These are phyloP conservation scores for Aspergillus sp. DNA, from an alignment of 2,329 filamentous ascomycete species.

Conservation along the genomic window DNA sequence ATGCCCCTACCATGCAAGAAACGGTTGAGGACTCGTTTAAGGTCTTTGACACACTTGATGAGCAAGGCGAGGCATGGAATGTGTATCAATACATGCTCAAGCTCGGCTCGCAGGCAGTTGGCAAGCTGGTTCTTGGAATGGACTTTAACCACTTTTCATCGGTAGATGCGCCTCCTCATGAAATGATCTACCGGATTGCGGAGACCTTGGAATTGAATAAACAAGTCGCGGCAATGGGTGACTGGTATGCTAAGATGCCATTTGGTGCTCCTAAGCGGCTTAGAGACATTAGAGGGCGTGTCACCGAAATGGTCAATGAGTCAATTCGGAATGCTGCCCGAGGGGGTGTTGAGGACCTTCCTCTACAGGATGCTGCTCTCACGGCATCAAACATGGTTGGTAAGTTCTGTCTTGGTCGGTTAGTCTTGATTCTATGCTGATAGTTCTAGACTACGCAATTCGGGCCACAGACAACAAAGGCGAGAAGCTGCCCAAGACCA, in stretches of 20 bases:
- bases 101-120: constrained; percentile 40
- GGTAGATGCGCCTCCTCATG: constrained; percentile 45
- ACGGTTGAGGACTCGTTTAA: constrained; percentile 49
- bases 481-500: constrained; percentile 47
- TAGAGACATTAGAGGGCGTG: constrained; percentile 5
- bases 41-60: constrained; percentile 46
- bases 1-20: constrained; percentile 55
- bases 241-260: constrained; percentile 54
- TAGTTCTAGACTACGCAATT: constrained; percentile 44
- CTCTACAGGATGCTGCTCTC: constrained; percentile 43
- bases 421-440: background rate
- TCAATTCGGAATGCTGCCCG: constrained; percentile 15
- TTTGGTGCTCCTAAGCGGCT: constrained; percentile 53
- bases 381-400: constrained; percentile 31
- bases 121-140: constrained; percentile 40
- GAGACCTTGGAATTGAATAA: constrained; percentile 54
- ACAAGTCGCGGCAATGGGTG: constrained; percentile 50
- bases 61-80: constrained; percentile 41
- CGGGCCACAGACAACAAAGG: constrained; percentile 53
- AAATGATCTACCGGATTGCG: constrained; percentile 50
- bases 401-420: constrained; percentile 29
- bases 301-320: constrained; percentile 17
- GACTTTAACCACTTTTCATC: constrained; percentile 43
- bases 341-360: constrained; percentile 23
- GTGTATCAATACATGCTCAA: constrained; percentile 50